Evolutionary conservation across 2,329 filamentous ascomycete species (phyloP).

Genomic region (Aspergillus quadrilineatus): DNA sequence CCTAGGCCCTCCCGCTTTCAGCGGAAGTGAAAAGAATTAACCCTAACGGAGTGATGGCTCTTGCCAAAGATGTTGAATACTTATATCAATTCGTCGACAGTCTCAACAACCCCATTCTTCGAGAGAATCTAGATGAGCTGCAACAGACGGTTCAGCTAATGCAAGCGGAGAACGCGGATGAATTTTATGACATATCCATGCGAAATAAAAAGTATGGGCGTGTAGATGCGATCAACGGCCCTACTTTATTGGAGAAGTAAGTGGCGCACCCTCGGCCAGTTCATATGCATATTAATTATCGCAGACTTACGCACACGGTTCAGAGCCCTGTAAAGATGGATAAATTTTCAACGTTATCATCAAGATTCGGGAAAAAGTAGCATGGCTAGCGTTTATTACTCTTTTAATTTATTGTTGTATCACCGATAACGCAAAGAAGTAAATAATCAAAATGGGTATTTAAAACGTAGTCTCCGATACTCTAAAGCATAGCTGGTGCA

Average conservation of each 20-base stretch:
- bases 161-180: constrained; percentile 83
- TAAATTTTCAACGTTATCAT: constrained; percentile 71
- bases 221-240: constrained; percentile 87
- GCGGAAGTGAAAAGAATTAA: constrained; percentile 82
- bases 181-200: constrained; percentile 90
- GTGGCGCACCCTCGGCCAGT: constrained; percentile 20
- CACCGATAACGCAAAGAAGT: background rate
- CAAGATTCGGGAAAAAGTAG: constrained; percentile 66
- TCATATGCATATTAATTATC: constrained; percentile 19
- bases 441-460: constrained; percentile 7
- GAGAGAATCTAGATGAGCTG: constrained; percentile 86
- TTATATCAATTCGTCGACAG: constrained; percentile 82
- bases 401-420: background rate
- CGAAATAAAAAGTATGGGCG: constrained; percentile 91
- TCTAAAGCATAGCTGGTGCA: constrained; percentile 1
- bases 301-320: constrained; percentile 64
- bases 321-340: constrained; percentile 60
- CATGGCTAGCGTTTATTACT: no score
- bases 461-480: background rate
- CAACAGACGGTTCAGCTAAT: constrained; percentile 89
- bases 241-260: constrained; percentile 87
- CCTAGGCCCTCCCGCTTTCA: constrained; percentile 72
- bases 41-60: constrained; percentile 74
- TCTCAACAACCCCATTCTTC: constrained; percentile 82
- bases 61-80: constrained; percentile 80